Base-by-base conservation (phyloP, 2,329 filamentous ascomycete genomes). In the Chaetothyriales sp. region DNA sequence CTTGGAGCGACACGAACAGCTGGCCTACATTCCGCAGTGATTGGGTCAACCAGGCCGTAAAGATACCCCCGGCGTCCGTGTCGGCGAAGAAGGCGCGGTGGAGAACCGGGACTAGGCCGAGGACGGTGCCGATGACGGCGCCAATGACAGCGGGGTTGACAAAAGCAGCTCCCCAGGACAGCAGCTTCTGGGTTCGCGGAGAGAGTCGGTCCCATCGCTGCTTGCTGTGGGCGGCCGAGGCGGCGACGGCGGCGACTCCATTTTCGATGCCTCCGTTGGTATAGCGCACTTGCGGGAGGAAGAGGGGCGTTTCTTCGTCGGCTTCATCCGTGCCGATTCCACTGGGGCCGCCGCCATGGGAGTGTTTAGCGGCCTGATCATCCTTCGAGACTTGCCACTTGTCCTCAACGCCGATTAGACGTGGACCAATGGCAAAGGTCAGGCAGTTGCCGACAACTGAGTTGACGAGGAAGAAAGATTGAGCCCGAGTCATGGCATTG, bases 391-490 rank as follows among this genome's bases (percentile, higher is more conserved):
- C 54, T 5, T 61, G 58, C 5, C 58, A 46, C 2, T 56, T 53
- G 28, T 64, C 68, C 49, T 73, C 71, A 53, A 66, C 65, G 56
- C 77, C 75, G 46, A 84, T 71, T 43, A 84, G 67, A 10, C 73
- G 68, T 0, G 81, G 80, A 0, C 80, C 81, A 2, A 84, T 67
- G 0, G 77, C 77, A 62, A 84, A 85, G 0, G 80, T 83, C 53
- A 84, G 65, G 49, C 75, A 78, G 60, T 80, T 82, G 44, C 73
- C 75, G 8, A 84, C 70, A 51, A 82, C 82, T 2, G 80, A 75
- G 56, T 80, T 83, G 53, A 85, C 75, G 2, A 85, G 66, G 60
- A 85, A 83, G 63, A 82, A 85, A 13, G 77, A 77, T 61, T 82
- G 78, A 5, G 80, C 80, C 8, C 81, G 70, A 50, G 77, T 72